These are phyloP conservation scores for Acanthamoeba lenticulata DNA, from an alignment of 208 protist species.

Conservation along the genomic window DNA sequence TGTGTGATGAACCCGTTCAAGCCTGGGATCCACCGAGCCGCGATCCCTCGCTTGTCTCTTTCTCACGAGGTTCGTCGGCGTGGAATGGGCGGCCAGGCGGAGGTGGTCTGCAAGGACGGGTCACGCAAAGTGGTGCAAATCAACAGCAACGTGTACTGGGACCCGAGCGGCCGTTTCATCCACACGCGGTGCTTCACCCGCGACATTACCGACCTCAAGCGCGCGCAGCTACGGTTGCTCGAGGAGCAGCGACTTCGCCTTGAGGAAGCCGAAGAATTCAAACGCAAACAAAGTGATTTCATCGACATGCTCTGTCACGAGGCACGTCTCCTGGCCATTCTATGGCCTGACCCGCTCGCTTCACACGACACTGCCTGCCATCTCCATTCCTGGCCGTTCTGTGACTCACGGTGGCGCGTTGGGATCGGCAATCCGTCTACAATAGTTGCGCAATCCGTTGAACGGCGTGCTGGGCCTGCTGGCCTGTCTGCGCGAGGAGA, in stretches of 20 bases:
- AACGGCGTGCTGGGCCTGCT: constrained; percentile 5
- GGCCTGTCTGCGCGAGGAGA: neutral
- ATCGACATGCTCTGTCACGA: constrained; percentile 47
- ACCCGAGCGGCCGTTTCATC: neutral
- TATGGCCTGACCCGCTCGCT: neutral
- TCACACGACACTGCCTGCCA: neutral
- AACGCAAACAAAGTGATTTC: constrained; percentile 1
- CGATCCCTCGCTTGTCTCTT: no score
- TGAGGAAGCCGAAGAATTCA: neutral
- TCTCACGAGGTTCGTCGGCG: neutral
- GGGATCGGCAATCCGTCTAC: no score
- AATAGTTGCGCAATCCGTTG: constrained; percentile 18
- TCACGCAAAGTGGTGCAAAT: neutral
- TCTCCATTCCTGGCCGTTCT: neutral
- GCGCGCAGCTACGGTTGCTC: neutral
- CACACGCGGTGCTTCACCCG: constrained; percentile 36
- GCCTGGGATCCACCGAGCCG: no score
- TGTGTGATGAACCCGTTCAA: no score
- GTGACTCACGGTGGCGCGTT: no score
- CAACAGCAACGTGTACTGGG: constrained; percentile 40
- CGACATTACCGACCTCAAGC: constrained; percentile 38
- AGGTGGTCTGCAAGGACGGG: neutral
- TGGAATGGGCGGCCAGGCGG: neutral
- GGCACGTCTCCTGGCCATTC: neutral
- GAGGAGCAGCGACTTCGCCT: neutral